Conservation (phyloP, 768 basidiomycete genomes). For the Suillus spraguei region DNA sequence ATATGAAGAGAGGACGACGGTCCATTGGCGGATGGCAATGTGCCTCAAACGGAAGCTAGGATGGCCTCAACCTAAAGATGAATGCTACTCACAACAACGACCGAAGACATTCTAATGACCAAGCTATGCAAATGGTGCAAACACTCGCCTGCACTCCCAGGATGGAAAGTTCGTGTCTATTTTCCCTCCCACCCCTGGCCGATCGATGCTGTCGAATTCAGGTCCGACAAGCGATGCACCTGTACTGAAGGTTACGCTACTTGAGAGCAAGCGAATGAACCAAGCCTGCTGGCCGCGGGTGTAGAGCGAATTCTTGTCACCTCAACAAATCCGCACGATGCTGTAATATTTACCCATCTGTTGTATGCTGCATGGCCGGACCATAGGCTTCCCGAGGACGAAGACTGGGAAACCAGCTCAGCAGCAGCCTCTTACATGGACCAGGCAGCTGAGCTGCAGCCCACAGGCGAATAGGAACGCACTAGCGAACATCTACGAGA, state of each 20-base stretch:
- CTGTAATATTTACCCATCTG: slow-evolving; percentile 66
- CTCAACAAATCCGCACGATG: slow-evolving; percentile 25
- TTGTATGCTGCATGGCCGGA: slow-evolving; percentile 83
- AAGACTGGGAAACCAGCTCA: slow-evolving; percentile 43
- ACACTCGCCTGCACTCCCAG: neutral
- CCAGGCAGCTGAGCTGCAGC: neutral
- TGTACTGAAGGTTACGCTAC: slow-evolving; percentile 60
- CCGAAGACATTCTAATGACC: too few relatives aligned
- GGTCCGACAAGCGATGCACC: slow-evolving; percentile 43
- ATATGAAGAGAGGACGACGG: slow-evolving; percentile 61
- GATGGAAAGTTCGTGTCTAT: slow-evolving; percentile 76
- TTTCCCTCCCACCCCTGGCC: slow-evolving; percentile 66
- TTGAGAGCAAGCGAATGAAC: slow-evolving; percentile 44
- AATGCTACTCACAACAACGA: too few relatives aligned
- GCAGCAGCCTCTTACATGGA: neutral
- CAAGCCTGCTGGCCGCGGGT: slow-evolving; percentile 56
- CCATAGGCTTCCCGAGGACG: slow-evolving; percentile 70
- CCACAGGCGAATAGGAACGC: neutral
- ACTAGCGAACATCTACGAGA: neutral
- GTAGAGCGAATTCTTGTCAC: slow-evolving; percentile 51
- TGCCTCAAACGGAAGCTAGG: neutral
- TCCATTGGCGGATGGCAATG: neutral
- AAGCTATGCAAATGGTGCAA: too few relatives aligned
- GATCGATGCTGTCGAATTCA: slow-evolving; percentile 48
- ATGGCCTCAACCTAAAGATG: too few relatives aligned